Evolutionary conservation across 2,329 filamentous ascomycete species (phyloP), one percentile per base, ranked within the genome.

Genomic region (Penicillium polonicum): DNA sequence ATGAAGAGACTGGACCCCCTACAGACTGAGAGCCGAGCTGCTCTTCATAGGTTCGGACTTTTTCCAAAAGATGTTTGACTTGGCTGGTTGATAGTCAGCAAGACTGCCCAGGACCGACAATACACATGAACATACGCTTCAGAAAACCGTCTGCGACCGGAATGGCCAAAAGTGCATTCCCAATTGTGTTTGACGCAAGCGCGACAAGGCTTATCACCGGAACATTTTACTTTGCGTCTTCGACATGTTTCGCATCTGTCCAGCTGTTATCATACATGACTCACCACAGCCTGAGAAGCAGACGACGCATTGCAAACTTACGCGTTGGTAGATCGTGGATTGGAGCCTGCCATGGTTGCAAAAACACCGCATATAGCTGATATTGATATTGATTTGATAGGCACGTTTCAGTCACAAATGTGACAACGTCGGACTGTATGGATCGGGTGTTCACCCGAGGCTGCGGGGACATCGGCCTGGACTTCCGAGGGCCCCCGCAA

Each of bases 181-280:
- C 60, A 62, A 35, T 57, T 52, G 39, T 64, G 62, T 35, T 58
- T 65, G 25, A 51, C 17, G 35, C 64, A 66, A 21, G 52, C 55
- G 13, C 57, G 57, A 38, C 64, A 66, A 12, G 64, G 64, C 39
- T 64, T 62, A 1, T 65, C 64, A 19, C 64, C 64, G 27, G 64
- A 63, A 27, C 64, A 66, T 54, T 63, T 66, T 21, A 66, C 64
- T 38, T 66, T 66, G 33, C 64, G 59, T 45, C 57, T 58, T 21
- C 64, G 64, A 19, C 64, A 66, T 25, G 60, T 56, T 48, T 61
- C 60, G 27, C 60, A 61, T 55, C 60, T 57, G 29, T 21, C 25
- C 27, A 33, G 39, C 44, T 52, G 53, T 61, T 44, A 61, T 31
- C 33, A 49, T 23, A 10, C 48, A 48, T 42, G 6, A 19, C 17